These are phyloP conservation scores for Talaromyces atroroseus DNA, from an alignment of 2,329 filamentous ascomycete genomes.

Conservation along the genomic window DNA sequence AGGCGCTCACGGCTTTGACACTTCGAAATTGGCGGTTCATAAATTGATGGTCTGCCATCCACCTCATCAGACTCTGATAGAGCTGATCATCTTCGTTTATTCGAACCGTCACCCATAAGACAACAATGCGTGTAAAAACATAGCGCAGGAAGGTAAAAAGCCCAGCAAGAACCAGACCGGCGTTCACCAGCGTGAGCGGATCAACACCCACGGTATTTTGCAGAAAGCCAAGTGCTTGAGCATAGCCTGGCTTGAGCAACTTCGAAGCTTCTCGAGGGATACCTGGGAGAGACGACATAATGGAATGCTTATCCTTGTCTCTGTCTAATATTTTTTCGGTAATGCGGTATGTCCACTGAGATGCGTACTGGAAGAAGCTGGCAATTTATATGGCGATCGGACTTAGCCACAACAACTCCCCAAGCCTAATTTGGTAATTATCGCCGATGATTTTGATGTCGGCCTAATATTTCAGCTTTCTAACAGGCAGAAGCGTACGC, in stretches of 20 bases:
- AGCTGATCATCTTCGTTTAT: conserved; percentile 55
- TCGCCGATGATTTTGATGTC: neutral
- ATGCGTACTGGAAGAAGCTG: neutral
- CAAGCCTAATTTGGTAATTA: neutral
- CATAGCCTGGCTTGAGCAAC: conserved; percentile 11
- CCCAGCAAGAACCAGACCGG: conserved; percentile 14
- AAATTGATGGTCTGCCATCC: conserved; percentile 50
- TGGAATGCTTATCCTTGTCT: neutral
- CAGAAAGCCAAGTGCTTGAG: conserved; percentile 1
- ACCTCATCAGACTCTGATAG: conserved; percentile 55
- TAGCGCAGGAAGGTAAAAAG: conserved; percentile 11
- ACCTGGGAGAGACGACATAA: neutral
- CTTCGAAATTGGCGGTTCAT: conserved; percentile 47
- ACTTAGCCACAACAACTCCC: neutral
- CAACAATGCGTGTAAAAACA: conserved; percentile 12
- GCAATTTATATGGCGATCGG: neutral
- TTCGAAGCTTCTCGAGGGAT: conserved; percentile 11
- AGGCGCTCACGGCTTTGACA: conserved; percentile 52
- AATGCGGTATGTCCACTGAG: neutral
- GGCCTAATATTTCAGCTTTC: neutral
- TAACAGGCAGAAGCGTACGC: neutral
- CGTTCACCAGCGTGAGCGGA: conserved; percentile 13
- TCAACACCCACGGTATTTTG: conserved; percentile 12
- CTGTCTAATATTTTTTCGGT: neutral
- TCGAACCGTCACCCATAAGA: conserved; percentile 32